Evolutionary conservation across 116 monocot genomes (phyloP).

Genomic region (Posidonia oceanica): DNA sequence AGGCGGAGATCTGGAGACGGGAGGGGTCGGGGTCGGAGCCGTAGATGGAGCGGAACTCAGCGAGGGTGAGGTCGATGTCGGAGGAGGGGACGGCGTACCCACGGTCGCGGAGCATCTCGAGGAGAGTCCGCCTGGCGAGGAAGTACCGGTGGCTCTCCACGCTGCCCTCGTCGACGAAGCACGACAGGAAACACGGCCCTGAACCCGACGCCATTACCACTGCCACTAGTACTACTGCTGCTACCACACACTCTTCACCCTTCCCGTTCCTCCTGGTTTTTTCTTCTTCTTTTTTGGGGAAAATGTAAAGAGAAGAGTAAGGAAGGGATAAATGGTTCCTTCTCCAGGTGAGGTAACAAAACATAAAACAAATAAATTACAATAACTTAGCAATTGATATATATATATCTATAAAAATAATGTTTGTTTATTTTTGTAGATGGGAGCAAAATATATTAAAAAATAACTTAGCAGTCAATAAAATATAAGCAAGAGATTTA

Average conservation of each 20-base stretch:
- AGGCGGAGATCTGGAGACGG: conserved; percentile 32
- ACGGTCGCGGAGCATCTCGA: conserved; percentile 89
- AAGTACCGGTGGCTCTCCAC: conserved; percentile 80
- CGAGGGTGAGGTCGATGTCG: conserved; percentile 41
- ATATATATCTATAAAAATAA: too few relatives aligned
- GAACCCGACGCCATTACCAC: too few relatives aligned
- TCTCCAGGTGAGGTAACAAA: too few relatives aligned
- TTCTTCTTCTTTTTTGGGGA: background rate
- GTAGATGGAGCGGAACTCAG: conserved; percentile 42
- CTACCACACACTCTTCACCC: background rate
- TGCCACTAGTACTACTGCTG: too few relatives aligned
- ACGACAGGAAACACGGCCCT: conserved; percentile 7
- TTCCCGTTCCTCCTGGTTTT: background rate
- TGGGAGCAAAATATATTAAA: too few relatives aligned
- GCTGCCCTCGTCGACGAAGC: conserved; percentile 47
- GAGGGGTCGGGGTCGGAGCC: conserved; percentile 32
- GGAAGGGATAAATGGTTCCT: background rate
- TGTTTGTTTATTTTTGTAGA: too few relatives aligned
- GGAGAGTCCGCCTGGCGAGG: conserved; percentile 61
- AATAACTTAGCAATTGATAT: too few relatives aligned
- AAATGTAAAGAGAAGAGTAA: background rate
- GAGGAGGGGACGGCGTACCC: conserved; percentile 39
- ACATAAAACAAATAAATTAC: too few relatives aligned
- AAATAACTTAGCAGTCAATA: too few relatives aligned
- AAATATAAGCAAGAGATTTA: too few relatives aligned